Base-by-base conservation (phyloP, 139 green algal genomes). In the Eudorina sp. region DNA sequence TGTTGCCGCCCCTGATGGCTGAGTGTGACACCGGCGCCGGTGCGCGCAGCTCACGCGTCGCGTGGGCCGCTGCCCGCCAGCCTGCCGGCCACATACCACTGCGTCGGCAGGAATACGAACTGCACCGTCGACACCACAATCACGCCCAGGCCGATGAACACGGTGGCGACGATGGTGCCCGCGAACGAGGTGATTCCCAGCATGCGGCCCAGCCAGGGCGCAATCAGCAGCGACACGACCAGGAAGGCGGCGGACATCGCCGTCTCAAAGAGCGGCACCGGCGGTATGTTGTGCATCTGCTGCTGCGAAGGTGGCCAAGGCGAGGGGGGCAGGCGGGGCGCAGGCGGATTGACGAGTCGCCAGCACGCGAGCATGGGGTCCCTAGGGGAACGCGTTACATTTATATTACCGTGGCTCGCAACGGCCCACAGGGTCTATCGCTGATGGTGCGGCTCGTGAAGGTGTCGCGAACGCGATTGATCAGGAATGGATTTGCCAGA, bases 121-220 rank as follows among this genome's bases (percentile, higher is more conserved):
- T 85, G 74, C 31, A 72, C 45, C 0, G 85, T 90, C 7, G 85
- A 53, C 45, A 90, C 75, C 58, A 90, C 45, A 27, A 86, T 86
- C 45, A 85, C 85, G 7, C 74, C 75, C 60, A 90, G 58, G 11
- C 60, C 85, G 14, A 80, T 82, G 46, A 90, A 85, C 31, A 85
- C 85, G 0, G 85, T 90, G 27, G 58, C 74, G 31, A 85, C 60
- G 13, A 90, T 90, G 85, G 58, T 90, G 46, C 74, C 74, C 13
- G 46, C 75, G 60, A 90, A 90, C 34, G 75, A 86, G 43, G n/a
- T 81, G 62, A 90, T 80, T 60, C 75, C 43, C 41, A 90, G 60
- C 34, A 86, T 23, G 3, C 60, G 74, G 7, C 85, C 85, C 43
- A 80, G 34, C 74, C 74, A 90, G 38, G 85, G 85, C 45, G 85